These are phyloP conservation scores for Colletotrichum truncatum DNA, from an alignment of 2,329 filamentous ascomycete genomes.

Conservation along the genomic window DNA sequence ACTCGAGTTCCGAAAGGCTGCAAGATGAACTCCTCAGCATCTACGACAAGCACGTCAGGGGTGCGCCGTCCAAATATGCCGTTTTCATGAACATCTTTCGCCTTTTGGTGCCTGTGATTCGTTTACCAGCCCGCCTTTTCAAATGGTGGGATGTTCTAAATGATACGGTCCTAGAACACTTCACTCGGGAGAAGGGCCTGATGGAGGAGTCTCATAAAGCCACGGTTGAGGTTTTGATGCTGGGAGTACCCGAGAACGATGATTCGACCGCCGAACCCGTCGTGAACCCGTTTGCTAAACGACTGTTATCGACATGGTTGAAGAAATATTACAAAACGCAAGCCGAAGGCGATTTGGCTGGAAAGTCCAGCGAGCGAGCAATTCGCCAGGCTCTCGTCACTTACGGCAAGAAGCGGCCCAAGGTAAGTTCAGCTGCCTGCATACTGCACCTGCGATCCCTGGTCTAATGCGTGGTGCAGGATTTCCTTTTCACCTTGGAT, in stretches of 20 bases:
- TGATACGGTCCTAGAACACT: constrained; percentile 55
- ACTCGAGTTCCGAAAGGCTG: constrained; percentile 73
- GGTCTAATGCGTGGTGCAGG: constrained; percentile 48
- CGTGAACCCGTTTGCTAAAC: constrained; percentile 62
- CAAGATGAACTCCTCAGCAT: constrained; percentile 77
- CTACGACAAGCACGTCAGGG: constrained; percentile 71
- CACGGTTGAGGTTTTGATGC: constrained; percentile 70
- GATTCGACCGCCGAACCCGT: constrained; percentile 49
- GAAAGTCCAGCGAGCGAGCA: constrained; percentile 58
- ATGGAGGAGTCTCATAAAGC: constrained; percentile 72
- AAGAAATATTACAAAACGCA: constrained; percentile 44
- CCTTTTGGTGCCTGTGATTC: constrained; percentile 70
- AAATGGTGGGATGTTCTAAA: constrained; percentile 78
- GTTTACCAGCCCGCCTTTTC: constrained; percentile 68
- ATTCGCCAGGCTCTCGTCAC: constrained; percentile 61
- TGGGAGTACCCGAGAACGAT: constrained; percentile 67
- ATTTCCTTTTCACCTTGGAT: constrained; percentile 73
- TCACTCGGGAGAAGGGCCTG: constrained; percentile 48
- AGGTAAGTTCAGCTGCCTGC: constrained; percentile 38
- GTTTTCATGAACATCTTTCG: constrained; percentile 76
- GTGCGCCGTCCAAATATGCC: constrained; percentile 64
- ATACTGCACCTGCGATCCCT: constrained; percentile 1
- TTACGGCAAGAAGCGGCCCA: constrained; percentile 76
- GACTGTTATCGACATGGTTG: constrained; percentile 67
- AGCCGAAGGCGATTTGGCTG: constrained; percentile 44